Evolutionary conservation across 163 green algal species (phyloP), one percentile per base, ranked within the genome.

Genomic region (Prototheca cutis): DNA sequence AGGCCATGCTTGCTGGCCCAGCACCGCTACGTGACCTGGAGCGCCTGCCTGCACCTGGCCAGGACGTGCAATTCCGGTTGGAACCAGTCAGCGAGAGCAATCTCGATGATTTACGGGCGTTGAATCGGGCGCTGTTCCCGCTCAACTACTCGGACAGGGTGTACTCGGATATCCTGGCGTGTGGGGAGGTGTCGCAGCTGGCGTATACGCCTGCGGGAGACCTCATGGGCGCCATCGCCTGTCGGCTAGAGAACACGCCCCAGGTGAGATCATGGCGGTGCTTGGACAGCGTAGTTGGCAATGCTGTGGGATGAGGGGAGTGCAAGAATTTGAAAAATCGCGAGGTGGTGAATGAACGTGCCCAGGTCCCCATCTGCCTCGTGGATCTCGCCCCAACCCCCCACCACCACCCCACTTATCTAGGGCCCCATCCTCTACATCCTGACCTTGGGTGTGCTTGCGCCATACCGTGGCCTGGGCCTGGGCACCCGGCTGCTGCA

Each of bases 381-480:
- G n/a, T n/a, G n/a, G n/a, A n/a, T n/a, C n/a, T n/a, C n/a, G n/a
- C n/a, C n/a, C n/a, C n/a, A n/a, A n/a, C n/a, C n/a, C n/a, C n/a
- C n/a, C n/a, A n/a, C n/a, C n/a, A n/a, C n/a, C n/a, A n/a, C n/a
- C n/a, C n/a, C n/a, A n/a, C n/a, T n/a, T n/a, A n/a, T n/a, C n/a
- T n/a, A 76, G 68, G 62, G 58, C 30, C 33, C 47, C 17, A 69
- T 81, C 40, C 58, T 91, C 59, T 95, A 95, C 74, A 91, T 95
- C 54, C 83, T 92, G 39, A 95, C 81, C 3, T 68, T 95, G 23
- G 86, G 87, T 3, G 86, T 95, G 32, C 65, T 90, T 28, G 86
- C 86, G 13, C 79, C 84, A 0, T 91, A 93, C 67, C 68, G 87
- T 10, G 61, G 70, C 36, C 58, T 79, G 53, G 76, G 74, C 45